These are phyloP conservation scores for Prunus mira DNA, from an alignment of 306 rosid species.

Conservation along the genomic window DNA sequence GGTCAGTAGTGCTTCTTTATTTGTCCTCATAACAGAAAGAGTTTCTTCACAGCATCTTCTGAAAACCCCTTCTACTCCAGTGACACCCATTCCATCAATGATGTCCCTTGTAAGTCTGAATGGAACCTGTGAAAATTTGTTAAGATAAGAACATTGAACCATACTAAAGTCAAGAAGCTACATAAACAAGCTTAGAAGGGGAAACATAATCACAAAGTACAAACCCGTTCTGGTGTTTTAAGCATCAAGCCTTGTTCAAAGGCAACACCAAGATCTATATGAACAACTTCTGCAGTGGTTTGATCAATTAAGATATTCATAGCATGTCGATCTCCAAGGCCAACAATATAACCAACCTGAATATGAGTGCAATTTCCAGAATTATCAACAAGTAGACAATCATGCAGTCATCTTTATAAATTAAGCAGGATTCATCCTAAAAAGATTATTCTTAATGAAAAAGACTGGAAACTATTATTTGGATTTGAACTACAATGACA, in stretches of 20 bases:
- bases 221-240: constrained; percentile 93
- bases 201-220: constrained; percentile 17
- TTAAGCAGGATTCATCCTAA: neutral
- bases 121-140: constrained; percentile 58
- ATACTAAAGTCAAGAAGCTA: neutral
- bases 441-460: neutral
- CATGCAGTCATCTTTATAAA: neutral
- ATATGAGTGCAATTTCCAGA: constrained; percentile 12
- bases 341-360: constrained; percentile 92
- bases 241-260: constrained; percentile 99
- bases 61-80: constrained; percentile 95
- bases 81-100: constrained; percentile 93
- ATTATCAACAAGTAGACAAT: neutral
- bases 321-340: constrained; percentile 90
- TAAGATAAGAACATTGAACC: constrained; percentile 15
- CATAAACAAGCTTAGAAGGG: constrained; percentile 2
- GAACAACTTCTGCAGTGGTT: constrained; percentile 91
- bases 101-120: constrained; percentile 90
- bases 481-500: too few relatives aligned
- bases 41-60: constrained; percentile 98
- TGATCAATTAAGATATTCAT: constrained; percentile 92
- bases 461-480: too few relatives aligned
- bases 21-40: constrained; percentile 88
- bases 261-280: constrained; percentile 98
- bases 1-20: constrained; percentile 89